Evolutionary conservation across 139 green algal genomes (phyloP).

Genomic region (Chlorokybus atmophyticus): DNA sequence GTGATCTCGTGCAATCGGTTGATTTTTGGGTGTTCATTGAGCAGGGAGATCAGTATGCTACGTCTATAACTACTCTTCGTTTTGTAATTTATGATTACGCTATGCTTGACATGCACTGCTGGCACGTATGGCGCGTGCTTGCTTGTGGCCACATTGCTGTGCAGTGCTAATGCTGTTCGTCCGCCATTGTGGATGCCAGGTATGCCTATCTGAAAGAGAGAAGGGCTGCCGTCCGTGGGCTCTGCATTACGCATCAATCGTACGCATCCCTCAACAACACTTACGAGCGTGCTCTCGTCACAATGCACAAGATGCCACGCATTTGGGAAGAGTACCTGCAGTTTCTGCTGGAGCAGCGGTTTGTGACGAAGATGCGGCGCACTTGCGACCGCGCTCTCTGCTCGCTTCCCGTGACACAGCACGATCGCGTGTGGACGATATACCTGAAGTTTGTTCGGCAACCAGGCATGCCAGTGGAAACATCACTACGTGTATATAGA

Average conservation of each 20-base stretch:
- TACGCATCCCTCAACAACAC: constrained; percentile 68
- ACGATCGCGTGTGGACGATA: constrained; percentile 83
- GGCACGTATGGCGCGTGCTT: too few species aligned
- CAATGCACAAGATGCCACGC: constrained; percentile 95
- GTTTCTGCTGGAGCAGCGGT: constrained; percentile 45
- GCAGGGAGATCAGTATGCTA: too few species aligned
- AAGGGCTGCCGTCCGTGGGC: constrained; percentile 43
- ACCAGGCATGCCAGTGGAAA: constrained; percentile 71
- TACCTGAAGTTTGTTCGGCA: constrained; percentile 62
- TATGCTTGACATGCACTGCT: too few species aligned
- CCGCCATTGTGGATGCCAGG: too few species aligned
- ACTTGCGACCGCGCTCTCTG: constrained; percentile 80
- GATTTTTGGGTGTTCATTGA: too few species aligned
- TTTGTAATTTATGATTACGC: too few species aligned
- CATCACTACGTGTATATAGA: constrained; percentile 81
- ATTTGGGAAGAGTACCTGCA: constrained; percentile 87
- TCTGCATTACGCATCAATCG: constrained; percentile 35
- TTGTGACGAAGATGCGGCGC: constrained; percentile 59
- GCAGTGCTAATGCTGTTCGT: too few species aligned
- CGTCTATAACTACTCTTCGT: too few species aligned
- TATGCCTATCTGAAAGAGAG: constrained; percentile 70
- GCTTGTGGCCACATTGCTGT: too few species aligned
- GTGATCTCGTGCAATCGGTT: too few species aligned
- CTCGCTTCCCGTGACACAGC: constrained; percentile 91
- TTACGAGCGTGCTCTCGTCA: constrained; percentile 86